Percentiles rank a stretch among this genome's conserved stretches.
These are phyloP conservation scores for Luffa aegyptiaca DNA, from an alignment of 306 rosid genomes.

Conservation along the genomic window DNA sequence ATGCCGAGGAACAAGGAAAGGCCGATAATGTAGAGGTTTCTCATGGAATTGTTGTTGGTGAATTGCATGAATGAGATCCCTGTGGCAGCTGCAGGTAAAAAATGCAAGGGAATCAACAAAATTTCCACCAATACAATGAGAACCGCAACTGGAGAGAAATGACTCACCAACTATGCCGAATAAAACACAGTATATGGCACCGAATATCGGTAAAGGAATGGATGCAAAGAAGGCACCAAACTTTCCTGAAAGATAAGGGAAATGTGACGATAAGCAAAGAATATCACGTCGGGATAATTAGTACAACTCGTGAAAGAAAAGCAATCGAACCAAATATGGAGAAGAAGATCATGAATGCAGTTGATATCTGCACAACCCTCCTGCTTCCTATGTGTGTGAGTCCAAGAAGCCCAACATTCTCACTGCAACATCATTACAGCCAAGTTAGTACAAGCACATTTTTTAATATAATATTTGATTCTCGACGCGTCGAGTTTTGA, in stretches of 20 bases:
- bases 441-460: background rate
- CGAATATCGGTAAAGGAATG: conserved; percentile 80
- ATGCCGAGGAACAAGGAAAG: conserved; percentile 75
- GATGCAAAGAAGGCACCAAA: conserved; percentile 95
- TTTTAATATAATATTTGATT: background rate
- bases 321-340: conserved; percentile 66
- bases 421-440: conserved; percentile 40
- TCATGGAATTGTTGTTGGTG: conserved; percentile 61
- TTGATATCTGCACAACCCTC: conserved; percentile 87
- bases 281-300: background rate
- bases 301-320: background rate
- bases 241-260: conserved; percentile 50
- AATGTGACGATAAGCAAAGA: conserved; percentile 7
- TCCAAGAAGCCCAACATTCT: conserved; percentile 92
- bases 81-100: conserved; percentile 53
- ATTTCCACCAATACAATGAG: background rate
- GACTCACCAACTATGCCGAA: conserved; percentile 77
- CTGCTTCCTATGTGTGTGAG: conserved; percentile 89
- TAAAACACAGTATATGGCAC: conserved; percentile 80
- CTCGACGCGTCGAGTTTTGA: background rate
- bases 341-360: conserved; percentile 89
- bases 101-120: background rate
- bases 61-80: conserved; percentile 69
- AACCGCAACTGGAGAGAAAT: background rate
- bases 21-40: conserved; percentile 76